Base-by-base conservation (phyloP, 345 rosid genomes). In the Eucalyptus sideroxylon region DNA sequence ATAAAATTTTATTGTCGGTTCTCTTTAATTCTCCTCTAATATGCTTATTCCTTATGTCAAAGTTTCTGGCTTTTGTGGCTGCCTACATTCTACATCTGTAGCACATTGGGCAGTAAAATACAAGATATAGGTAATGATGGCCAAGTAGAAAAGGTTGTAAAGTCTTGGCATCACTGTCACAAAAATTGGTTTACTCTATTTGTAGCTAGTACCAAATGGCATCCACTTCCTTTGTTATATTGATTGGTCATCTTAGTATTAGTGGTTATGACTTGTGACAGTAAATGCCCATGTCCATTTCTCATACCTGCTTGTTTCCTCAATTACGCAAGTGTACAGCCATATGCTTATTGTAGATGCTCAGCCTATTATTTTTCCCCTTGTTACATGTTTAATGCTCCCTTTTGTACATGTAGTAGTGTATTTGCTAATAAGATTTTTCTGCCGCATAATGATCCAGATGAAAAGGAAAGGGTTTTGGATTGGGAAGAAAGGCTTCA, bases 401-500 rank as follows among this genome's bases (percentile, higher is more conserved):
- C 85, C 47, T 77, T 37, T 37, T 37, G 47, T 21, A 77, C 47
- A 77, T 77, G 47, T 77, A 21, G 14, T 21, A 40, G 47, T 77
- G 83, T 47, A 77, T 53, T 88, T 47, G 89, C 56, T 88, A 26
- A 88, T 65, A 8, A 47, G 83, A 88, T 23, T 87, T 87, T 67
- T 37, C 17, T 30, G 23, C 55, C 6, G 47, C 50, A 50, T 31
- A 23, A 62, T 30, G 45, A 50, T 27, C 42, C 72, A 89, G 94
- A 67, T 87, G 93, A 87, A 89, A 62, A 87, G 55, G 91, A 89
- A 23, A 93, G 47, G 23, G 89, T 90, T 88, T 91, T 97, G 93
- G 92, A 91, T 55, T 98, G 99, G 99, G 96, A 96, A 86, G 97
- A 98, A 90, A 94, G 98, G 91, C 93, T 97, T 88, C 96, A 95